phyloP scores from a whole-genome alignment of 176 grass and related monocot species.

The Guadua angustifolia region DNA sequence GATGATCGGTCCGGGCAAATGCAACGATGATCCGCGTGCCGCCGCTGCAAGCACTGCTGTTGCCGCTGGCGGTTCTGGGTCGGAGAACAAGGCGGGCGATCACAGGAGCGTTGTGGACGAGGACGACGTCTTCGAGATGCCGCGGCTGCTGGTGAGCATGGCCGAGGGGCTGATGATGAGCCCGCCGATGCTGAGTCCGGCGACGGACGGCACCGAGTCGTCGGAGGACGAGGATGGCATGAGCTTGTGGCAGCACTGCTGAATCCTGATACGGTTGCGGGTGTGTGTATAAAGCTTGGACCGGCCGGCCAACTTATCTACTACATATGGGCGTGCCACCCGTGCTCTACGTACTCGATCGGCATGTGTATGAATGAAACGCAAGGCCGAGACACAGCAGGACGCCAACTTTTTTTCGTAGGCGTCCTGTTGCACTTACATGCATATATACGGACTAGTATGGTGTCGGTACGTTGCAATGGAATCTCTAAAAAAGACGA shows the following conservation, averaged over 20 bases:
- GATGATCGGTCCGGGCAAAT: background rate
- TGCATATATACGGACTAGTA: too few species aligned
- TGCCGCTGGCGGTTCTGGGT: background rate
- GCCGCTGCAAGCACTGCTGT: background rate
- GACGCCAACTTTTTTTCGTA: too few species aligned
- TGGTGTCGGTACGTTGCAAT: too few species aligned
- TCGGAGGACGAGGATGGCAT: slow-evolving; percentile 11
- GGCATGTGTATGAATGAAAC: background rate
- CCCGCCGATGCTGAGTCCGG: slow-evolving; percentile 42
- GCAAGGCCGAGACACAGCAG: too few species aligned
- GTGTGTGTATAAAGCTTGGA: background rate
- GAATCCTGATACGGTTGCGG: background rate
- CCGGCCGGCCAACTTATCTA: background rate
- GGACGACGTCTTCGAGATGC: slow-evolving; percentile 80
- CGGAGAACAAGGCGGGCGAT: background rate
- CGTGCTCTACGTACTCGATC: background rate
- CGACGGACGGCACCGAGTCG: background rate
- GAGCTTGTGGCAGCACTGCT: slow-evolving; percentile 64
- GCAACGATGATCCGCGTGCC: background rate
- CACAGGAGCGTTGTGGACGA: slow-evolving; percentile 50
- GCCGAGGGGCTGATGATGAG: slow-evolving; percentile 94
- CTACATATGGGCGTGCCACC: background rate
- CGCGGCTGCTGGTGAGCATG: slow-evolving; percentile 44
- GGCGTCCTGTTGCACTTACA: too few species aligned
- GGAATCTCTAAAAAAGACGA: too few species aligned